Base-by-base conservation (phyloP, 352 stramenopile species). In the Phytophthora constricta region DNA sequence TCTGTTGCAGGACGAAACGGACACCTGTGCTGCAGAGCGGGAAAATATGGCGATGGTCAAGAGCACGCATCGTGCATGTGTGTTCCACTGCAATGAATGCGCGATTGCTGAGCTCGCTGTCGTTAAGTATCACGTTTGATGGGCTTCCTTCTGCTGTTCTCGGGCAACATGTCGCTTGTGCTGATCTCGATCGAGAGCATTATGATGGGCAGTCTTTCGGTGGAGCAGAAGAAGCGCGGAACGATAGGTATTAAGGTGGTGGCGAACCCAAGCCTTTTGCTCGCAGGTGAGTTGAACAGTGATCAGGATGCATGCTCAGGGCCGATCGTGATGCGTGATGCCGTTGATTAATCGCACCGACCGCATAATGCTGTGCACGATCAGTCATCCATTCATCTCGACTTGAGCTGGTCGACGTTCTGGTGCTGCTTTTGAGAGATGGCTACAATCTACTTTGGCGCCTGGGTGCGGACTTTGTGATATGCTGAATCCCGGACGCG, bases 141-240 rank as follows among this genome's bases (percentile, higher is more conserved):
- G n/a, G n/a, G n/a, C n/a, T n/a, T n/a, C n/a, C n/a, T n/a, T n/a
- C n/a, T n/a, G n/a, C n/a, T n/a, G n/a, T n/a, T n/a, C n/a, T n/a
- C n/a, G n/a, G n/a, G n/a, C n/a, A n/a, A n/a, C n/a, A n/a, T n/a
- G n/a, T n/a, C n/a, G n/a, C n/a, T n/a, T n/a, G n/a, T n/a, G n/a
- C n/a, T n/a, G n/a, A n/a, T n/a, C n/a, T n/a, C n/a, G n/a, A n/a
- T n/a, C n/a, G n/a, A n/a, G n/a, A n/a, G n/a, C n/a, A n/a, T n/a
- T n/a, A n/a, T n/a, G n/a, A n/a, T n/a, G n/a, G n/a, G n/a, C n/a
- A n/a, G n/a, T n/a, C n/a, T n/a, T n/a, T n/a, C n/a, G n/a, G n/a
- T 97, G 42, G 93, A 98, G 67, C 90, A 98, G 65, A 89, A 91
- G 68, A 98, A 98, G 78, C n/a, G 72, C 98, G 39, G n/a, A n/a